Percentiles rank a stretch among this genome's conserved stretches.
phyloP scores from a whole-genome alignment of 2,329 filamentous ascomycete genomes.

The Xylariaceae sp. region DNA sequence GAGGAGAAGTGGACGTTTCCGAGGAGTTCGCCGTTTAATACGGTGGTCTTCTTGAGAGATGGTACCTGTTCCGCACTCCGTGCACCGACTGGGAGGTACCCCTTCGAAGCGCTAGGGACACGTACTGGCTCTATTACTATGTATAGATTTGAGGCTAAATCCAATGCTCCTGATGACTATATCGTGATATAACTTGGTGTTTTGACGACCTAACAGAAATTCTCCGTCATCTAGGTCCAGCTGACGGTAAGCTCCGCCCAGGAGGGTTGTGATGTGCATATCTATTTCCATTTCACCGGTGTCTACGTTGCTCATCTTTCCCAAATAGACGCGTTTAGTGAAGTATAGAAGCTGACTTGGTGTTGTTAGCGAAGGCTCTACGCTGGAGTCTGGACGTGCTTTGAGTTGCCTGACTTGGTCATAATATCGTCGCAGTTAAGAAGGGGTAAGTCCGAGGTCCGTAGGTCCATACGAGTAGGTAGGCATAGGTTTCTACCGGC shows the following conservation, averaged over 20 bases:
- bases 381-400: too few relatives aligned
- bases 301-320: not conserved
- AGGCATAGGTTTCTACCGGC: too few relatives aligned
- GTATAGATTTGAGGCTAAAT: not conserved
- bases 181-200: not conserved
- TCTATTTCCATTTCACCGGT: not conserved
- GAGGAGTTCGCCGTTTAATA: too few relatives aligned
- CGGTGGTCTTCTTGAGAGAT: too few relatives aligned
- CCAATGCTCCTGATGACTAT: not conserved
- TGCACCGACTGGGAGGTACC: not conserved
- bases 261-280: not conserved
- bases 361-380: too few relatives aligned
- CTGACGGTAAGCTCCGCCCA: not conserved
- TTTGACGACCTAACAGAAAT: not conserved
- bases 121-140: not conserved
- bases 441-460: too few relatives aligned
- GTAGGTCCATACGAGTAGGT: too few relatives aligned
- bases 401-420: too few relatives aligned
- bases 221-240: not conserved
- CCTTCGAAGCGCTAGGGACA: not conserved
- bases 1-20: too few relatives aligned
- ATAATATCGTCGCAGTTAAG: too few relatives aligned
- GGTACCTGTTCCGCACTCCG: not conserved
- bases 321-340: too few relatives aligned
- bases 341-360: too few relatives aligned